These are phyloP conservation scores for Trametes cubensis DNA, from an alignment of 768 basidiomycete genomes.

Conservation along the genomic window DNA sequence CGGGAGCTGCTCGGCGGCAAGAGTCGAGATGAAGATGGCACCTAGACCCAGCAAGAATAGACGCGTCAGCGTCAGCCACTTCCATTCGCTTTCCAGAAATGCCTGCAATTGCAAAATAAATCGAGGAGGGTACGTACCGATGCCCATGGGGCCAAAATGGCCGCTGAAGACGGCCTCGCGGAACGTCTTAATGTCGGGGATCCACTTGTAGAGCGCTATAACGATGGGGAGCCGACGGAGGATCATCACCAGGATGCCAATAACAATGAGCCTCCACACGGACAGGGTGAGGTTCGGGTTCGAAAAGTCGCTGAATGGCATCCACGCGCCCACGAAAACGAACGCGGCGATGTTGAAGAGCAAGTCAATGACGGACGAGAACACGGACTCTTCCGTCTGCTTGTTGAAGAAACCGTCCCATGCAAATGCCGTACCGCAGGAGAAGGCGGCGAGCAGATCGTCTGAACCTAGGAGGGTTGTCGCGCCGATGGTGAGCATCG, in stretches of 20 bases:
- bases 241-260: constrained; percentile 80
- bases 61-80: neutral
- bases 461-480: constrained; percentile 87
- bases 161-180: constrained; percentile 93
- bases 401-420: constrained; percentile 96
- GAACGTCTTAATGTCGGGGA: constrained; percentile 94
- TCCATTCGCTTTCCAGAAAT: neutral
- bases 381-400: constrained; percentile 93
- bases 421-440: constrained; percentile 93
- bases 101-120: neutral
- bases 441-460: constrained; percentile 92
- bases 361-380: constrained; percentile 94
- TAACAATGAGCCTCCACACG: constrained; percentile 83
- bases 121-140: constrained; percentile 49
- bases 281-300: constrained; percentile 66
- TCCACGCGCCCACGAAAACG: constrained; percentile 96
- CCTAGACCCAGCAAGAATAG: constrained; percentile 44
- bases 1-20: constrained; percentile 67
- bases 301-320: constrained; percentile 85
- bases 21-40: constrained; percentile 90
- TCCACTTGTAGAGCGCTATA: constrained; percentile 84
- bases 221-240: constrained; percentile 85
- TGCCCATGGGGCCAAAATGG: constrained; percentile 90
- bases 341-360: constrained; percentile 96
- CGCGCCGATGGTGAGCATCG: constrained; percentile 82